A percentile compares a stretch with the other conserved stretches of the same genome.
These are phyloP conservation scores for Medicago ruthenica DNA, from an alignment of 306 rosid species.

Conservation along the genomic window DNA sequence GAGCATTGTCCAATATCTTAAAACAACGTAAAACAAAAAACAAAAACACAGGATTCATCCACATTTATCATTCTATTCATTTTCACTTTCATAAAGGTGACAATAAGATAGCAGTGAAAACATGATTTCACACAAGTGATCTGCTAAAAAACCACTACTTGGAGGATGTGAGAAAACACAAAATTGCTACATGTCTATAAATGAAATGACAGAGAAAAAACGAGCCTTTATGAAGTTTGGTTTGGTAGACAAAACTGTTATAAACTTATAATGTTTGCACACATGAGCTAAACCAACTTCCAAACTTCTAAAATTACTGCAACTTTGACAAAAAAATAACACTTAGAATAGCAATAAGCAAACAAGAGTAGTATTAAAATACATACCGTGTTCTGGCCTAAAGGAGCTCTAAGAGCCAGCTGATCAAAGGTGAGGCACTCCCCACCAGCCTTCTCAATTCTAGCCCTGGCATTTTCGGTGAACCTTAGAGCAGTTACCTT, in stretches of 20 bases:
- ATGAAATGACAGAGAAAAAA: neutral
- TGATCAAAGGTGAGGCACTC: constrained; percentile 70
- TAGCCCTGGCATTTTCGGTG: constrained; percentile 75
- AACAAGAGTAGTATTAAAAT: neutral
- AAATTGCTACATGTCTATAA: neutral
- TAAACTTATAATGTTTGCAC: neutral
- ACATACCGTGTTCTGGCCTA: constrained; percentile 69
- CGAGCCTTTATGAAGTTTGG: neutral
- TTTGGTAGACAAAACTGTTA: neutral
- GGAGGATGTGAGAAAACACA: neutral
- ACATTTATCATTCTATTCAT: neutral
- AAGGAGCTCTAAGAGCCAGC: constrained; percentile 67
- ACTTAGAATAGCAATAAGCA: neutral
- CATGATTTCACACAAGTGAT: neutral
- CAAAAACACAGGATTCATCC: neutral
- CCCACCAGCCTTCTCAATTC: constrained; percentile 78
- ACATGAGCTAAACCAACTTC: neutral
- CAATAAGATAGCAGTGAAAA: neutral
- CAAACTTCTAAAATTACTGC: neutral
- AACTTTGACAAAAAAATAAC: neutral
- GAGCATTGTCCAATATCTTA: neutral
- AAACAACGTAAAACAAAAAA: neutral
- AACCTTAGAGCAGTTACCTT: constrained; percentile 74
- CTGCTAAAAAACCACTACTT: neutral
- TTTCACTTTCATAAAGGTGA: neutral